Evolutionary conservation across 805 yeast species (phyloP), one percentile per base, ranked within the genome.

Genomic region (Saccharomyces jurei): DNA sequence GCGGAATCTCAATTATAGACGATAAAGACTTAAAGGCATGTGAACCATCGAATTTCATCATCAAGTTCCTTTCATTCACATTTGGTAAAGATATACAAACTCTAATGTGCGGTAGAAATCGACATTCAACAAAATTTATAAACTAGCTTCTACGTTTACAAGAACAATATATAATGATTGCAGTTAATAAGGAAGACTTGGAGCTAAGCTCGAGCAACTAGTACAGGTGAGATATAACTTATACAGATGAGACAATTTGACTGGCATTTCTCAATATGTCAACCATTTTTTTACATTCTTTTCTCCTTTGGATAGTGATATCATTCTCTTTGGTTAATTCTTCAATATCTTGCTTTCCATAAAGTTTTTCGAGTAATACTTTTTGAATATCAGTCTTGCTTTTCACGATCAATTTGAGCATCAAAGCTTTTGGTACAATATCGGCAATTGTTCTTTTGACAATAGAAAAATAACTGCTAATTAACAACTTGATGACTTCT

Each of bases 381-480:
- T 84, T 88, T 75, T 95, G 99, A 64, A 94, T 87, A 63, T 89
- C 95, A 54, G 82, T 84, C 76, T 88, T 89, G 46, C 96, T 86
- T 65, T 79, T 80, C 58, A 84, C 84, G 64, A 94, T 92, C 69
- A 94, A 80, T 71, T 92, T 91, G 65, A 92, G 78, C 96, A 91
- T 90, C 59, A 94, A 81, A 3, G 97, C 95, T 74, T 94, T 94
- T 62, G 99, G 99, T 62, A 94, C 86, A 65, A 91, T 76, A 69
- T 94, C 99, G 22, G 96, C 86, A 63, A 94, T 86, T 0, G 97
- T 89, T 69, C 96, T 83, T 74, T 91, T 89, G 50, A 94, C 97
- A 69, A 94, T 94, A 66, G 82, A 82, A 75, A 86, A 94, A 73
- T 94, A 94, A 28, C 97, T 89, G 51, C 85, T 81, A 60, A 94